Conservation (phyloP, 2,329 filamentous ascomycete species). For the Cyphellophora europaea region DNA sequence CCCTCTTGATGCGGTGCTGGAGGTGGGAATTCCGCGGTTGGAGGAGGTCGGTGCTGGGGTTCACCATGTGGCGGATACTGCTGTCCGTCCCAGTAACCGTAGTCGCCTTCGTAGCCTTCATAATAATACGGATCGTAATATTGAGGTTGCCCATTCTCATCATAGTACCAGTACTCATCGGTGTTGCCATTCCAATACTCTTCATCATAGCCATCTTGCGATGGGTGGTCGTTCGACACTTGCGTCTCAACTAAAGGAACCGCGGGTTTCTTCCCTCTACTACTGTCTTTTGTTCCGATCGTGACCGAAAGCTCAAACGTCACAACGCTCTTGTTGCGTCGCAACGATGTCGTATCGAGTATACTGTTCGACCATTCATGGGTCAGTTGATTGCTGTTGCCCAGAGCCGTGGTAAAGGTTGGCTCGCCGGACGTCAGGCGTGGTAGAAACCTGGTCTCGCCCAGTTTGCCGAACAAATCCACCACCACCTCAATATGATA, state of each 20-base stretch:
- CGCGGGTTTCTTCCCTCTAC: conserved; percentile 24
- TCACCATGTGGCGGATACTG: conserved; percentile 1
- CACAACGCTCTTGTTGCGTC: conserved; percentile 86
- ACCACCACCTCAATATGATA: conserved; percentile 91
- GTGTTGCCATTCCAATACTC: conserved; percentile 7
- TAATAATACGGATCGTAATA: conserved; percentile 12
- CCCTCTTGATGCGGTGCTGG: conserved; percentile 52
- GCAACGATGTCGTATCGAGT: conserved; percentile 75
- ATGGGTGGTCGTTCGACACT: conserved; percentile 6
- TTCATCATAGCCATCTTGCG: conserved; percentile 7
- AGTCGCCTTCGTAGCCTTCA: conserved; percentile 8
- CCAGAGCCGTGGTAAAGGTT: conserved; percentile 26
- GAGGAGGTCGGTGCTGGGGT: conserved; percentile 4
- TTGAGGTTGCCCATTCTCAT: conserved; percentile 13
- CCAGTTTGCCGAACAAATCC: conserved; percentile 79
- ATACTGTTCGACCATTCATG: conserved; percentile 51
- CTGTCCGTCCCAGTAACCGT: conserved; percentile 5
- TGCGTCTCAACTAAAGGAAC: conserved; percentile 1
- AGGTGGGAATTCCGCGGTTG: conserved; percentile 21
- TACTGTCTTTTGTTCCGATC: conserved; percentile 75
- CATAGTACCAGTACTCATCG: conserved; percentile 15
- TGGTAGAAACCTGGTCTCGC: conserved; percentile 58
- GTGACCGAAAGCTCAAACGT: conserved; percentile 77
- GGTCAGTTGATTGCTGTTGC: conserved; percentile 27
- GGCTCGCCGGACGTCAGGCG: conserved; percentile 33